A percentile compares a stretch with the other conserved stretches of the same genome.
Evolutionary conservation across 2,329 filamentous ascomycete species (phyloP).

Genomic region (Venturia nashicola): DNA sequence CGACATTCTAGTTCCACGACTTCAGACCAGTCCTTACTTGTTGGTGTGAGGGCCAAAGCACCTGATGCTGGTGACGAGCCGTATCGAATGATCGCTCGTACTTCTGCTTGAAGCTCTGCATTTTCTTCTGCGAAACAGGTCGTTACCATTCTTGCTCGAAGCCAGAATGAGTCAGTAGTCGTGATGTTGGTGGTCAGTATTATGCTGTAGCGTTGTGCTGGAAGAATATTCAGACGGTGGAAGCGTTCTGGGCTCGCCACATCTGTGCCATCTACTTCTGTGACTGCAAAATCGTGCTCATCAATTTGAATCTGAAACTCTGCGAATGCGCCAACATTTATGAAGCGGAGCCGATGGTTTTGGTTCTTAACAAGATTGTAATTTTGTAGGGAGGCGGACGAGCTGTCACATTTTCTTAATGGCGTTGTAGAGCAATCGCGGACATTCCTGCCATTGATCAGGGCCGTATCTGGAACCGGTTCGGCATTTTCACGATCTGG

Average conservation of each 20-base stretch:
- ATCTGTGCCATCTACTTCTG: conserved; percentile 18
- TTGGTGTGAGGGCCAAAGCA: background rate
- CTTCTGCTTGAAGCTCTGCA: conserved; percentile 33
- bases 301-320: conserved; percentile 6
- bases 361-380: conserved; percentile 14
- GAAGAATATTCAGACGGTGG: conserved; percentile 2
- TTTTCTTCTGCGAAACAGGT: conserved; percentile 46
- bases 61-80: conserved; percentile 6
- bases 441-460: conserved; percentile 5
- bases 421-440: background rate
- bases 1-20: background rate
- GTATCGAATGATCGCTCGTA: conserved; percentile 14
- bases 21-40: conserved; percentile 2
- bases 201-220: conserved; percentile 3
- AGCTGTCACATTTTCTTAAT: background rate
- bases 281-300: conserved; percentile 6
- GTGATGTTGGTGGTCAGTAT: background rate
- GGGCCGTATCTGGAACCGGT: conserved; percentile 1
- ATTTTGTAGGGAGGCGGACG: background rate
- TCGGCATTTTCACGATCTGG: conserved; percentile 3
- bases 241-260: background rate
- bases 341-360: background rate
- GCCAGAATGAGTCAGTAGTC: conserved; percentile 9
- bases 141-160: conserved; percentile 46
- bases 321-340: conserved; percentile 5